Evolutionary conservation across 2,329 filamentous ascomycete species (phyloP).

Genomic region (Verticillium longisporum): DNA sequence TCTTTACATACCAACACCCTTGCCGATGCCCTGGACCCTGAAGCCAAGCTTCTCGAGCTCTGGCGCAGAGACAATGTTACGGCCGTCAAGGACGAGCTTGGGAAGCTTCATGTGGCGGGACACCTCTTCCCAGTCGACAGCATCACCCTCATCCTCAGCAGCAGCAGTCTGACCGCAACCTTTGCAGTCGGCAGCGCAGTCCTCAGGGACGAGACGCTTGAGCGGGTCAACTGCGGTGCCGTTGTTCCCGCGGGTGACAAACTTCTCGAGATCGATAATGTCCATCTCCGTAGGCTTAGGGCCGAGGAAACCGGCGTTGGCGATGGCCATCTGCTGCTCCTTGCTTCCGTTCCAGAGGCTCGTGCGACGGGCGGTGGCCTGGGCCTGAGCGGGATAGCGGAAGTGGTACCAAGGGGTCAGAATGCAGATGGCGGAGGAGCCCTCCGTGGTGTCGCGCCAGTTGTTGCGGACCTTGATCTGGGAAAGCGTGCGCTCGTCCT

Average conservation of each 20-base stretch:
- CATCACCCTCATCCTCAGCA: conserved; percentile 25
- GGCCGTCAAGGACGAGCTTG: conserved; percentile 12
- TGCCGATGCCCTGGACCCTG: conserved; percentile 31
- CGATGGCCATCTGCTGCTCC: conserved; percentile 7
- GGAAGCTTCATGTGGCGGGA: conserved; percentile 13
- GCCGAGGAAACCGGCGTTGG: conserved; percentile 9
- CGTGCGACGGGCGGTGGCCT: conserved; percentile 8
- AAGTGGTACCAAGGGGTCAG: conserved; percentile 49
- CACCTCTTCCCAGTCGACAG: conserved; percentile 42
- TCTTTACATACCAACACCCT: conserved; percentile 35
- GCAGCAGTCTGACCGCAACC: conserved; percentile 29
- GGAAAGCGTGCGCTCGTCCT: conserved; percentile 48
- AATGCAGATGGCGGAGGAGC: conserved; percentile 35
- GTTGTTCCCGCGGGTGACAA: conserved; percentile 15
- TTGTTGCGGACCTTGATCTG: conserved; percentile 48
- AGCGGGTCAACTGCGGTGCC: conserved; percentile 38
- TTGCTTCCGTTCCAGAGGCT: conserved; percentile 8
- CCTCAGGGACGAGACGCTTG: conserved; percentile 26
- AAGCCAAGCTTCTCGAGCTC: conserved; percentile 24
- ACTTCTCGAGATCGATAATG: conserved; percentile 18
- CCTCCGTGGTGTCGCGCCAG: conserved; percentile 12
- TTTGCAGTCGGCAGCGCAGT: conserved; percentile 40
- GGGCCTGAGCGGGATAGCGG: conserved; percentile 20
- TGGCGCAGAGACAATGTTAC: conserved; percentile 10
- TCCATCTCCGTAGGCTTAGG: conserved; percentile 18